These are phyloP conservation scores for Phytophthora cactorum DNA, from an alignment of 352 stramenopile genomes.

Conservation along the genomic window DNA sequence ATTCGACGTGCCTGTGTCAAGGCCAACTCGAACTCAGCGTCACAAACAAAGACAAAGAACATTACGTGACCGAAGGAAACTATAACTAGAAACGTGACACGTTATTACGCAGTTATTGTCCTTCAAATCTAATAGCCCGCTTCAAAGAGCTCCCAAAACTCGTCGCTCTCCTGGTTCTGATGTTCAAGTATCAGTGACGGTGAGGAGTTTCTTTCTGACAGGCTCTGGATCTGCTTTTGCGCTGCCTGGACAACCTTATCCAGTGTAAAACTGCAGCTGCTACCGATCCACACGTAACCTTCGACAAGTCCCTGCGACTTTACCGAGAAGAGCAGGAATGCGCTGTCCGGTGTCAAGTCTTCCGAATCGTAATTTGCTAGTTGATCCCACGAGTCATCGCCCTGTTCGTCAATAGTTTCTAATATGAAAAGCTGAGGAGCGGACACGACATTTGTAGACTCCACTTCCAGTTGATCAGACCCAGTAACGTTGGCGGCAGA, in stretches of 20 bases:
- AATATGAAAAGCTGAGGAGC: slow-evolving; percentile 48
- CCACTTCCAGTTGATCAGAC: neutral
- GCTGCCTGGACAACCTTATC: slow-evolving; percentile 28
- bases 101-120: neutral
- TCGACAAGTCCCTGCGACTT: neutral
- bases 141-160: slow-evolving; percentile 72
- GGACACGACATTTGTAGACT: neutral
- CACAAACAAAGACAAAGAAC: slow-evolving; percentile 23
- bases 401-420: slow-evolving; percentile 25
- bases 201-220: neutral
- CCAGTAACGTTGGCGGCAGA: neutral
- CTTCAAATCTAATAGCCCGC: slow-evolving; percentile 51
- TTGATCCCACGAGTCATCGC: slow-evolving; percentile 45
- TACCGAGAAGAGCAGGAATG: slow-evolving; percentile 43
- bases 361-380: slow-evolving; percentile 71
- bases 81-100: slow-evolving; percentile 8
- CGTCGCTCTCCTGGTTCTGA: slow-evolving; percentile 51
- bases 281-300: slow-evolving; percentile 57
- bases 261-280: slow-evolving; percentile 4
- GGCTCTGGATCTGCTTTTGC: slow-evolving; percentile 13
- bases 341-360: slow-evolving; percentile 43
- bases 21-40: slow-evolving; percentile 16
- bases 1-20: slow-evolving; percentile 29
- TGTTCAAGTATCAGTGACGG: slow-evolving; percentile 27
- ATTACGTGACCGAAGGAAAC: neutral